phyloP scores from a whole-genome alignment of 108 stramenopile genomes.

The Skeletonema tropicum region DNA sequence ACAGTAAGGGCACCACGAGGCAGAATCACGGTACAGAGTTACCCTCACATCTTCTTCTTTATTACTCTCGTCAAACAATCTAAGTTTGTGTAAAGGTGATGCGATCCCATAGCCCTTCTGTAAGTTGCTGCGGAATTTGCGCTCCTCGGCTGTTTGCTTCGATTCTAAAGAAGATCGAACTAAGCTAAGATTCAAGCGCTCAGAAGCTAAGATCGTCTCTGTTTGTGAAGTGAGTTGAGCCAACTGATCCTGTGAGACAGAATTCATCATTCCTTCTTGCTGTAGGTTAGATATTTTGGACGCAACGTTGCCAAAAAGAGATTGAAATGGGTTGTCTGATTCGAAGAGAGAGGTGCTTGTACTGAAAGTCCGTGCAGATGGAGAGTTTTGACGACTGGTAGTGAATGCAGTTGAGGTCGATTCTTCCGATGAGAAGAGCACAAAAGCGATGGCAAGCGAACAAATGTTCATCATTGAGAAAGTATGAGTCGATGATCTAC shows the following conservation, averaged over 20 bases:
- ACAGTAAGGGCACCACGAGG: slow-evolving; percentile 92
- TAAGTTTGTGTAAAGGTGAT: slow-evolving; percentile 75
- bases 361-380: neutral
- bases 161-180: slow-evolving; percentile 52
- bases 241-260: neutral
- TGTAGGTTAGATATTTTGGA: neutral
- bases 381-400: neutral
- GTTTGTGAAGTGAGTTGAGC: neutral
- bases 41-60: slow-evolving; percentile 83
- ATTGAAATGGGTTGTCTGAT: slow-evolving; percentile 4
- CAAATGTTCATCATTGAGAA: too few species aligned
- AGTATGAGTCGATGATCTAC: too few species aligned
- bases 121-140: slow-evolving; percentile 66
- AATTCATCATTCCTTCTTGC: neutral
- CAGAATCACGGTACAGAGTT: slow-evolving; percentile 79
- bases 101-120: slow-evolving; percentile 65
- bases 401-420: neutral
- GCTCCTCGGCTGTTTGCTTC: slow-evolving; percentile 62
- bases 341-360: neutral
- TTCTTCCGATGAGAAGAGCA: too few species aligned
- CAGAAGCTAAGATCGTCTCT: neutral
- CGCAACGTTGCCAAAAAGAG: slow-evolving; percentile 6
- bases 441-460: neutral
- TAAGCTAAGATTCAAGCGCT: slow-evolving; percentile 47
- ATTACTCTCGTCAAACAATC: slow-evolving; percentile 81